Evolutionary conservation across 257 asterid genomes (phyloP).

Genomic region (Ilex asprella): DNA sequence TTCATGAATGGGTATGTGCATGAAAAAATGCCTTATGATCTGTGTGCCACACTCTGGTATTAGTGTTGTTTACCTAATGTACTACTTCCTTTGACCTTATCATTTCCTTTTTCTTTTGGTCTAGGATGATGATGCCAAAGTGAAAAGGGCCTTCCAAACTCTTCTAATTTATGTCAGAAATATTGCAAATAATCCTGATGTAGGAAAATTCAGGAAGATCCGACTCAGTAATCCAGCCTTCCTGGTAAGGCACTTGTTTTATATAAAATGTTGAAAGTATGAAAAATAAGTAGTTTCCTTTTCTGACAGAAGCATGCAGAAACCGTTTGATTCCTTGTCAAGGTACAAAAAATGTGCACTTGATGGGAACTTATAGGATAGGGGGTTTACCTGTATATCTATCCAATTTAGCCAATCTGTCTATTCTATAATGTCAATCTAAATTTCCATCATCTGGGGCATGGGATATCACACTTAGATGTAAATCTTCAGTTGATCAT

Average conservation of each 20-base stretch:
- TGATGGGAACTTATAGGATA: neutral
- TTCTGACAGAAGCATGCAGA: neutral
- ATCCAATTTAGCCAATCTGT: too few species aligned
- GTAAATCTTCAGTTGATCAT: too few species aligned
- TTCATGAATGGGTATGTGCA: too few species aligned
- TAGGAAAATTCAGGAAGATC: slow-evolving; percentile 65
- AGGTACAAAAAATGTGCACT: neutral
- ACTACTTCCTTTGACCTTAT: neutral
- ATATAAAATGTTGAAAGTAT: neutral
- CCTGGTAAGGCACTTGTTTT: slow-evolving; percentile 36
- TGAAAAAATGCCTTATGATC: too few species aligned
- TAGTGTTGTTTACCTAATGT: neutral
- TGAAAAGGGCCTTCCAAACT: slow-evolving; percentile 45
- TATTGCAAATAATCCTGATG: slow-evolving; percentile 44
- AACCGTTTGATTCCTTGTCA: neutral
- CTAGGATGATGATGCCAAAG: slow-evolving; percentile 38
- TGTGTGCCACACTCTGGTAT: too few species aligned
- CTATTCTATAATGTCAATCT: too few species aligned
- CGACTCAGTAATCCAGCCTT: slow-evolving; percentile 64
- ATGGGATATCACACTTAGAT: too few species aligned
- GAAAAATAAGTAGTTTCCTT: neutral
- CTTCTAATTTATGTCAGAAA: slow-evolving; percentile 57
- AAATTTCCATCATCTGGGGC: too few species aligned
- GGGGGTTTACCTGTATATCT: too few species aligned
- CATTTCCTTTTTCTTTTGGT: slow-evolving; percentile 1